These are phyloP conservation scores for Chlamydomonas sp. DNA, from an alignment of 139 green algal species.

Conservation along the genomic window DNA sequence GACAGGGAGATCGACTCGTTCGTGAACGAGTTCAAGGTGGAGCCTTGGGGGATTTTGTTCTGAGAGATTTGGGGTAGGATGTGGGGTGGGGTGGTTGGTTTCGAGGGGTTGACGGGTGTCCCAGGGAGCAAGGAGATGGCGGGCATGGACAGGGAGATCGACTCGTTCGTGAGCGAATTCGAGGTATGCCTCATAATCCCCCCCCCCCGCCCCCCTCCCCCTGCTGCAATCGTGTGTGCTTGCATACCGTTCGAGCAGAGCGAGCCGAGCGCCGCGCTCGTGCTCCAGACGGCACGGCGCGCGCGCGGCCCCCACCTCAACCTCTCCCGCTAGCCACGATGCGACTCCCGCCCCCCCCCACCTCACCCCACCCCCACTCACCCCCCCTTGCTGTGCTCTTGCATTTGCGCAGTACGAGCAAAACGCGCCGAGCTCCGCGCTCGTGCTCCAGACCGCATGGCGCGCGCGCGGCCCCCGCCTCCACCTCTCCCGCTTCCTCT, in stretches of 20 bases:
- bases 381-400: too few relatives aligned
- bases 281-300: slow-evolving; percentile 29
- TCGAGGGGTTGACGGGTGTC: too few relatives aligned
- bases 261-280: slow-evolving; percentile 20
- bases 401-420: too few relatives aligned
- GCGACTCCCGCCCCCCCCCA: too few relatives aligned
- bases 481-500: slow-evolving; percentile 21
- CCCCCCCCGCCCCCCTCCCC: too few relatives aligned
- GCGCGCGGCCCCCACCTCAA: slow-evolving; percentile 15
- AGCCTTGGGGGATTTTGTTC: too few relatives aligned
- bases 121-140: not conserved
- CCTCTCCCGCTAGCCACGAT: slow-evolving; percentile 25
- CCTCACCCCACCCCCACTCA: too few relatives aligned
- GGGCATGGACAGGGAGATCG: not conserved
- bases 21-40: not conserved
- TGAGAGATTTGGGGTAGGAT: too few relatives aligned
- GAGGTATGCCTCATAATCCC: too few relatives aligned
- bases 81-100: too few relatives aligned
- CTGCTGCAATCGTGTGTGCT: too few relatives aligned
- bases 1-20: slow-evolving; percentile 5
- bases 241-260: slow-evolving; percentile 9
- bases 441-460: slow-evolving; percentile 29
- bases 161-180: not conserved
- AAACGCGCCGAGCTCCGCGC: slow-evolving; percentile 20
- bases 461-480: slow-evolving; percentile 15